Base-by-base conservation (phyloP, 108 stramenopile genomes). In the Chaetoceros tenuissimus region DNA sequence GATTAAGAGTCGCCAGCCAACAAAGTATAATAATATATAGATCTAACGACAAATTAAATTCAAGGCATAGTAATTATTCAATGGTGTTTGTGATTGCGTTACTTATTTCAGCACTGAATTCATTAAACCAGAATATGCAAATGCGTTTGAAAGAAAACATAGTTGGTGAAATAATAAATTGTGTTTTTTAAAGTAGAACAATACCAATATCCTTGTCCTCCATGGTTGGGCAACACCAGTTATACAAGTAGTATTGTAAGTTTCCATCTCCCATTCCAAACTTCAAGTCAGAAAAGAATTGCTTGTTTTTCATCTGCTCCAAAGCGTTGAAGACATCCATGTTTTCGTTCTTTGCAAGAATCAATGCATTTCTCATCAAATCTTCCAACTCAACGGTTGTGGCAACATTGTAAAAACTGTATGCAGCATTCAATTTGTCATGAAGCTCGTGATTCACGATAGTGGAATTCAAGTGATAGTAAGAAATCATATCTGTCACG, bases 171-270 rank as follows among this genome's bases (percentile, higher is more conserved):
- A n/a, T n/a, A n/a, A n/a, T n/a, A n/a, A n/a, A n/a, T n/a, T n/a
- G n/a, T n/a, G n/a, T n/a, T n/a, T n/a, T n/a, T 61, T 93, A 99
- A 49, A 98, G 78, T 53, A 99, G 67, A 25, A 99, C 97, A 7
- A 99, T 68, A 7, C 97, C 99, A 10, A 98, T 84, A 27, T 97
- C 91, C 23, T 57, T 45, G 8, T 94, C 58, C 53, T 77, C 59
- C 82, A 99, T 94, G 27, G 55, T 72, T 1, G 85, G 85, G 61
- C 84, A 87, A 53, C 66, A 80, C 97, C 97, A 99, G 72, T 99
- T 99, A 92, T 96, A 99, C 23, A 99, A 74, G 74, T 99, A 98
- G 78, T 99, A 98, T 71, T 99, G 96, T 22, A 99, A 73, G 59
- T 87, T 81, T 24, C 99, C 99, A 67, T 99, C 99, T 7, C 99